These are phyloP conservation scores for Phytophthora pluvialis DNA, from an alignment of 352 stramenopile genomes.

Conservation along the genomic window DNA sequence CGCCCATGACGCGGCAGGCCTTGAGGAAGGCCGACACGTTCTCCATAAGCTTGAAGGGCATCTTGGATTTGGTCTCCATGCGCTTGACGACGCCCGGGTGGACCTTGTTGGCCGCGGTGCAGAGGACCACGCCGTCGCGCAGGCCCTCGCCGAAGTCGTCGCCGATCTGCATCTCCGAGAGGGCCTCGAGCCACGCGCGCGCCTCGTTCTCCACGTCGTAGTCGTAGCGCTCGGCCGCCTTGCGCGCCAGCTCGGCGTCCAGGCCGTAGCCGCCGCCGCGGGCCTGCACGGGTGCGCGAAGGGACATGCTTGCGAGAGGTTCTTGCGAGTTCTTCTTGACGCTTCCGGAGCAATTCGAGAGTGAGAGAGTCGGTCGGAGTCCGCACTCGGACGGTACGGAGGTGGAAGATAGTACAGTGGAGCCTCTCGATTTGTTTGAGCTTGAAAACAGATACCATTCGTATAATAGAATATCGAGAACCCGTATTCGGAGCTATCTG, in stretches of 20 bases:
- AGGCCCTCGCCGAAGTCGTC: slow-evolving; percentile 83
- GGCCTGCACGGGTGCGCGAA: slow-evolving; percentile 59
- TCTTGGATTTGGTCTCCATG: slow-evolving; percentile 85
- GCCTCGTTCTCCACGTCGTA: slow-evolving; percentile 88
- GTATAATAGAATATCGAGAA: too few species aligned
- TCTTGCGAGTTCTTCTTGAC: slow-evolving; percentile 10
- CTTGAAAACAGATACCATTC: too few species aligned
- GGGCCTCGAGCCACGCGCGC: slow-evolving; percentile 84
- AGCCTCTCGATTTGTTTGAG: too few species aligned
- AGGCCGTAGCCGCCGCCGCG: slow-evolving; percentile 88
- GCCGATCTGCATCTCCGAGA: slow-evolving; percentile 79
- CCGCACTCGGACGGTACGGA: slow-evolving; percentile 20
- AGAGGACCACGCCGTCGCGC: slow-evolving; percentile 84
- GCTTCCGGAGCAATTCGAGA: slow-evolving; percentile 25
- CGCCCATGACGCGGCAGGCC: slow-evolving; percentile 82
- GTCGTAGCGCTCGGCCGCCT: slow-evolving; percentile 89
- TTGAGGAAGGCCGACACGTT: slow-evolving; percentile 89
- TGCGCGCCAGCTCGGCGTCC: slow-evolving; percentile 88
- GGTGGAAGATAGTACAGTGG: background rate
- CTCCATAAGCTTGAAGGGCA: slow-evolving; percentile 95
- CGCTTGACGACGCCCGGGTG: slow-evolving; percentile 65
- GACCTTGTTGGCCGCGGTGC: slow-evolving; percentile 85
- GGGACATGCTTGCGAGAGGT: slow-evolving; percentile 24
- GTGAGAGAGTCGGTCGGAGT: slow-evolving; percentile 38
- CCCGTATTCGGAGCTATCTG: too few species aligned